phyloP scores from a whole-genome alignment of 805 yeast species.

The Starmerella scarabaei region DNA sequence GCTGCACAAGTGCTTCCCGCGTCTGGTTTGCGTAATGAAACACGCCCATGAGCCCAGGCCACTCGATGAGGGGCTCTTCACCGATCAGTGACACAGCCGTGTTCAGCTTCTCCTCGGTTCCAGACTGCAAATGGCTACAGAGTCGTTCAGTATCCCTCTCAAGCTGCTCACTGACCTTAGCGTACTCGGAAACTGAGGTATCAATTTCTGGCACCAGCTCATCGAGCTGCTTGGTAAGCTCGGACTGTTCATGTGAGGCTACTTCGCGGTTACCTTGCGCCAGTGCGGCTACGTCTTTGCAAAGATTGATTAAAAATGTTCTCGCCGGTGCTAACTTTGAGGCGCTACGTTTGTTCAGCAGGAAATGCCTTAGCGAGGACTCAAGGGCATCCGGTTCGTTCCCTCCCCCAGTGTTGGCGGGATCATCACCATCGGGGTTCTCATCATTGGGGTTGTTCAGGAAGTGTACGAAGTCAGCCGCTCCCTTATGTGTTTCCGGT shows the following conservation, averaged over 20 bases:
- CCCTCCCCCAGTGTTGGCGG: constrained; percentile 18
- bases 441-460: constrained; percentile 39
- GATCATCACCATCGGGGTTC: constrained; percentile 17
- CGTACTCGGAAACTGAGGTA: constrained; percentile 38
- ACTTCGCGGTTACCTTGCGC: constrained; percentile 48
- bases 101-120: constrained; percentile 42
- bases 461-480: constrained; percentile 87
- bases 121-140: constrained; percentile 45
- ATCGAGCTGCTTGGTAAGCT: constrained; percentile 38
- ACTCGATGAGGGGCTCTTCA: constrained; percentile 39
- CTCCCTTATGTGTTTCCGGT: constrained; percentile 81
- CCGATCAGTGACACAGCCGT: constrained; percentile 42
- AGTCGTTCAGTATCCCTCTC: constrained; percentile 51
- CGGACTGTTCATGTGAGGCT: constrained; percentile 34
- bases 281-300: constrained; percentile 49
- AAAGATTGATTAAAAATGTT: constrained; percentile 60
- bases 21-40: constrained; percentile 59
- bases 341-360: constrained; percentile 74
- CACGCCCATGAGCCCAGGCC: constrained; percentile 49
- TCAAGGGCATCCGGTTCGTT: constrained; percentile 64
- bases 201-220: constrained; percentile 55
- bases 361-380: constrained; percentile 69
- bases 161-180: constrained; percentile 43
- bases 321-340: constrained; percentile 90
- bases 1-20: constrained; percentile 52